Evolutionary conservation across 768 basidiomycete species (phyloP), one percentile per base, ranked within the genome.

Genomic region (Leucocoprinus leucothites): DNA sequence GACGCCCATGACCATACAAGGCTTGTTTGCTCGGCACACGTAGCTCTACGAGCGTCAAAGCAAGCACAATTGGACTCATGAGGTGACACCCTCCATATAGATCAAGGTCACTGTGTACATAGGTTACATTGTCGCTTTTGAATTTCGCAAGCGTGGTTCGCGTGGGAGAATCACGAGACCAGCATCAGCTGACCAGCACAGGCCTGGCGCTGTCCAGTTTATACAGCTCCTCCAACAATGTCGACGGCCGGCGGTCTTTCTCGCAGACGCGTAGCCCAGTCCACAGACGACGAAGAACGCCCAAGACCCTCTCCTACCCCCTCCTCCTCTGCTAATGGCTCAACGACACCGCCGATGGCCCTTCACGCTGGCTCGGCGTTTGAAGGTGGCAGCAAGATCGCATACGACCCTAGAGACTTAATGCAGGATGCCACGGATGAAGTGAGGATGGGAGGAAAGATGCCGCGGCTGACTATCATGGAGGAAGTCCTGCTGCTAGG

Each of bases 401-500:
- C 96, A 4, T 98, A 80, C 65, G 97, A 98, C 76, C 94, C 94
- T 2, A 75, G 93, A 51, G 97, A 99, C 73, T 69, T 97, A 60
- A 74, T 79, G 44, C 82, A 89, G 65, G 80, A 82, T 51, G 86
- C 82, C 35, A 78, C 78, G 43, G 83, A 87, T 61, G 84, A 86
- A 58, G 76, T 67, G 16, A 78, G 76, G 52, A 64, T 80, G 53
- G 86, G 87, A 2, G 89, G 87, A 18, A 85, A 81, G 70, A 80
- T 88, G 70, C 97, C 97, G 2, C 78, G 78, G 55, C 74, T 99
- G 62, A 99, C 97, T 22, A 80, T 99, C 54, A 91, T 98, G 90
- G 97, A 99, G 74, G 97, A 99, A 75, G 86, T 99, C 5, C 74
- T 98, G 58, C 70, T 99, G 54, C 73, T 99, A 11, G 97, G 97